Conservation (phyloP, 148 eudicot species). For the Camellia lanceoleosa region DNA sequence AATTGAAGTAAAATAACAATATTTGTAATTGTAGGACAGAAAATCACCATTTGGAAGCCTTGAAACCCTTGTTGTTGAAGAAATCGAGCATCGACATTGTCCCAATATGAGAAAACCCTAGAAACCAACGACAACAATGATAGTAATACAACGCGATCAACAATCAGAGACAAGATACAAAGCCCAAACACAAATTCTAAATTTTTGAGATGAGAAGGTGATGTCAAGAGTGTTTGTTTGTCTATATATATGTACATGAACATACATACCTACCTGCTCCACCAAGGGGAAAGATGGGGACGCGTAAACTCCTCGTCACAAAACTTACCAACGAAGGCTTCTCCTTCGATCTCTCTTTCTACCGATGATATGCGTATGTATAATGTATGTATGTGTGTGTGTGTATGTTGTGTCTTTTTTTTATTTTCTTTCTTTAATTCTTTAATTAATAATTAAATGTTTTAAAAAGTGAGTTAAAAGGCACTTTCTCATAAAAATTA, state of each 20-base stretch:
- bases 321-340: constrained; percentile 13
- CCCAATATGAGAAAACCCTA: neutral
- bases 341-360: no score
- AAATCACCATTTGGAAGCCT: constrained; percentile 70
- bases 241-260: neutral
- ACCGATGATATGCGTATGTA: no score
- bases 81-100: constrained; percentile 70
- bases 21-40: neutral
- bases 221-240: neutral
- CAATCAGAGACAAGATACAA: neutral
- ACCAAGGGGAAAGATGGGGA: neutral
- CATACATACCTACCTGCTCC: neutral
- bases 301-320: neutral
- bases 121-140: neutral
- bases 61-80: constrained; percentile 59
- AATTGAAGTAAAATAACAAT: neutral
- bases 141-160: neutral
- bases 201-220: neutral
- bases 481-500: no score
- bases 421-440: no score
- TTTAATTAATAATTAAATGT: no score
- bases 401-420: no score
- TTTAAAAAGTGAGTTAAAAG: no score
- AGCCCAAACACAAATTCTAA: neutral
- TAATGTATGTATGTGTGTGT: no score